Evolutionary conservation across 73 alveolate genomes (phyloP).

Genomic region (Diophrys appendiculata): DNA sequence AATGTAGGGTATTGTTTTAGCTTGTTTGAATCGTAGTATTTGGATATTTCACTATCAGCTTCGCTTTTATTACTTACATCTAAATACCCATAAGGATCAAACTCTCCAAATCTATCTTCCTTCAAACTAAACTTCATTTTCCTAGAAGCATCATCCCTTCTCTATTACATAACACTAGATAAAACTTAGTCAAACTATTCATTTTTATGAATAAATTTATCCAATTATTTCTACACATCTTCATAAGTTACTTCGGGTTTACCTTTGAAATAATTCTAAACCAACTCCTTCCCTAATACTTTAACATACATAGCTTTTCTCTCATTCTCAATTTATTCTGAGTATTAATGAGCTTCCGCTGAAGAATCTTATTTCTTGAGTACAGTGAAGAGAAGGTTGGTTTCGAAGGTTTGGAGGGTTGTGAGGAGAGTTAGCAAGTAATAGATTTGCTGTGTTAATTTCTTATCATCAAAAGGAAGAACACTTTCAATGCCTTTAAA

Average conservation of each 20-base stretch:
- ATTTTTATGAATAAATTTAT: no score
- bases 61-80: background rate
- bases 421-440: conserved; percentile 8
- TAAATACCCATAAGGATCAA: background rate
- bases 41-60: background rate
- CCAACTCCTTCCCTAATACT: background rate
- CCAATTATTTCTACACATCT: background rate
- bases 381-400: conserved; percentile 12
- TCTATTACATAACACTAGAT: background rate
- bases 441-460: conserved; percentile 6
- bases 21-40: background rate
- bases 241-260: background rate
- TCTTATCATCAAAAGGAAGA: conserved; percentile 29
- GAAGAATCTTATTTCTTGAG: background rate
- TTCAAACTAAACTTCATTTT: no score
- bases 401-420: background rate
- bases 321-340: background rate
- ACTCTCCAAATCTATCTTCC: no score
- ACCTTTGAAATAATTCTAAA: background rate
- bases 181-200: background rate
- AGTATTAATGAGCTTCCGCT: background rate
- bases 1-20: no score
- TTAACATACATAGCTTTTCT: background rate
- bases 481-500: background rate
- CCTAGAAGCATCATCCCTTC: background rate